Percentiles rank a stretch among this genome's conserved stretches.
Evolutionary conservation across 2,329 filamentous ascomycete species (phyloP).

Genomic region (Pyrenophora graminea): DNA sequence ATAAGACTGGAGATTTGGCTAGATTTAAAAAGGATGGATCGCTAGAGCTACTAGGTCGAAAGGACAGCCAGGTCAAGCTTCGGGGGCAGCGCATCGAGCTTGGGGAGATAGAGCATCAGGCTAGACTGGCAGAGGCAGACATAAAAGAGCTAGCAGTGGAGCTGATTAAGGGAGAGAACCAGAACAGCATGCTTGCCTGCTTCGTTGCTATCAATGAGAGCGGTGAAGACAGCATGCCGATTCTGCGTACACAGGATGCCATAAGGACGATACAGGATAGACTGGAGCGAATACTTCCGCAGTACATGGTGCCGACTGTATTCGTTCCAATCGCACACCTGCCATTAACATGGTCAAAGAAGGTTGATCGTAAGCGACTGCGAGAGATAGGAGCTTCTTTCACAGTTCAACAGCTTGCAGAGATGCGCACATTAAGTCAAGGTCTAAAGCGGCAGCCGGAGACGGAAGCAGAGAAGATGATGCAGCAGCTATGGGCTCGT

Average conservation of each 20-base stretch:
- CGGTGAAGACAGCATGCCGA: no score
- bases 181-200: no score
- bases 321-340: slow-evolving; percentile 52
- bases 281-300: neutral
- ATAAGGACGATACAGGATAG: no score
- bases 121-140: neutral
- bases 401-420: neutral
- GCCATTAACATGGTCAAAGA: slow-evolving; percentile 52
- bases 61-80: slow-evolving; percentile 21
- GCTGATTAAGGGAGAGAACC: neutral
- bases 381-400: slow-evolving; percentile 15
- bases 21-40: neutral
- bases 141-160: neutral
- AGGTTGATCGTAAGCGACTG: slow-evolving; percentile 36
- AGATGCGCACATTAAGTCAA: neutral
- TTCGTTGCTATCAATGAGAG: no score
- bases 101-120: slow-evolving; percentile 26
- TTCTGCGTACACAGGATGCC: neutral
- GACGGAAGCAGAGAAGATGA: slow-evolving; percentile 1
- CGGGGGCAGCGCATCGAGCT: slow-evolving; percentile 25
- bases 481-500: slow-evolving; percentile 9
- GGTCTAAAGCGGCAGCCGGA: neutral
- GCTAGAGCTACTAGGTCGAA: neutral
- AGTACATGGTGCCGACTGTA: slow-evolving; percentile 47
- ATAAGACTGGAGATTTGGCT: neutral